A percentile compares a stretch with the other conserved stretches of the same genome.
These are phyloP conservation scores for Silene latifolia DNA, from an alignment of 148 eudicot species.

Conservation along the genomic window DNA sequence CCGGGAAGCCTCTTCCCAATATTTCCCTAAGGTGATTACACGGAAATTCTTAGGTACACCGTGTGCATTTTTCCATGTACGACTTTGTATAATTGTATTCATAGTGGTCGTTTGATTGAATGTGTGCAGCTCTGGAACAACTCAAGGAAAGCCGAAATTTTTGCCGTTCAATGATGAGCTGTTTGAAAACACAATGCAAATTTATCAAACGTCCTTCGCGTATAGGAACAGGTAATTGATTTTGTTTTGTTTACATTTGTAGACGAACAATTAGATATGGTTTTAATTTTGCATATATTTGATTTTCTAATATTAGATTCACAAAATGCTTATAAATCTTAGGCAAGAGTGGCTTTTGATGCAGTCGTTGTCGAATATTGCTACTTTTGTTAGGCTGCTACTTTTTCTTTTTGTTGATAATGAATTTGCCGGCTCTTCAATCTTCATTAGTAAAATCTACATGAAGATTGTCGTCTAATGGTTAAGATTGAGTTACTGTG, in stretches of 20 bases:
- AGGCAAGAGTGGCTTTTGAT: conserved; percentile 6
- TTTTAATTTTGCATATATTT: neutral
- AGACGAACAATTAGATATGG: neutral
- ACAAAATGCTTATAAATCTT: neutral
- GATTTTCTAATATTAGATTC: neutral
- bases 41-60: neutral
- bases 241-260: neutral
- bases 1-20: conserved; percentile 64
- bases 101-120: neutral
- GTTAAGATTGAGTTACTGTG: neutral
- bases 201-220: conserved; percentile 78
- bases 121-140: conserved; percentile 80
- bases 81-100: neutral
- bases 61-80: too few species aligned
- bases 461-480: neutral
- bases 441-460: neutral
- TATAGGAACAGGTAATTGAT: conserved; percentile 64
- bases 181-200: conserved; percentile 70
- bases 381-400: neutral
- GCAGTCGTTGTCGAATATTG: conserved; percentile 9
- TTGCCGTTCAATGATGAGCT: conserved; percentile 81
- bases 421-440: neutral
- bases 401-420: conserved; percentile 1
- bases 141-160: conserved; percentile 85
- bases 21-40: conserved; percentile 65